Conservation (phyloP, 345 rosid genomes). For the Camelina neglecta region DNA sequence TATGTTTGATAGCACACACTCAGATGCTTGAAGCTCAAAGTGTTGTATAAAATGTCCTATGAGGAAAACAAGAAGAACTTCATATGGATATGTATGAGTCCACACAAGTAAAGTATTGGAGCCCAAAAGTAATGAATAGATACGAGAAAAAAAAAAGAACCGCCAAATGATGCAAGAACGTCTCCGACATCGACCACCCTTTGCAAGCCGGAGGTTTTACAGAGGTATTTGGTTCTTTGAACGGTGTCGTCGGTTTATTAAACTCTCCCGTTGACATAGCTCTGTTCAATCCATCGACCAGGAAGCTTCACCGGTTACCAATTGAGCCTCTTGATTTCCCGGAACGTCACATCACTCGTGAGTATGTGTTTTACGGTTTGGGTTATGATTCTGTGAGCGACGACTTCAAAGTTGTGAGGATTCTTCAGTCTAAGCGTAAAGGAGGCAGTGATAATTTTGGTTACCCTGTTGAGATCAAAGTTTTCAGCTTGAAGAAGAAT, state of each 20-base stretch:
- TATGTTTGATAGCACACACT: no score
- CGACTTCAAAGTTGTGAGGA: slow-evolving; percentile 56
- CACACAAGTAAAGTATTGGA: background rate
- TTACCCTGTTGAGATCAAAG: slow-evolving; percentile 41
- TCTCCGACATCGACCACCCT: slow-evolving; percentile 45
- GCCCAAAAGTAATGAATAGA: background rate
- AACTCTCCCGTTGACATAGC: slow-evolving; percentile 53
- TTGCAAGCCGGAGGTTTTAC: slow-evolving; percentile 46
- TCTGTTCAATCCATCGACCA: slow-evolving; percentile 50
- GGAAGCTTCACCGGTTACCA: slow-evolving; percentile 43
- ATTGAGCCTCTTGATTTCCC: slow-evolving; percentile 29
- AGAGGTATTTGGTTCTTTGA: slow-evolving; percentile 52
- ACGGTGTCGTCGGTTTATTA: slow-evolving; percentile 51
- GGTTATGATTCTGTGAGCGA: slow-evolving; percentile 51
- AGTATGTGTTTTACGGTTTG: slow-evolving; percentile 46
- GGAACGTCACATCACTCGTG: slow-evolving; percentile 11
- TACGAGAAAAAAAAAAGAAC: background rate
- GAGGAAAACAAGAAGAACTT: no score
- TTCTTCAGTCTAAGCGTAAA: slow-evolving; percentile 42
- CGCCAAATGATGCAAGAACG: background rate
- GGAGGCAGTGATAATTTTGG: background rate
- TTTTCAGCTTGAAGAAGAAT: slow-evolving; percentile 43
- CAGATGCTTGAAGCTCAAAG: no score
- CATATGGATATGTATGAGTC: no score
- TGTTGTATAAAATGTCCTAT: no score